These are phyloP conservation scores for Boletus sp. DNA, from an alignment of 768 basidiomycete genomes.

Conservation along the genomic window DNA sequence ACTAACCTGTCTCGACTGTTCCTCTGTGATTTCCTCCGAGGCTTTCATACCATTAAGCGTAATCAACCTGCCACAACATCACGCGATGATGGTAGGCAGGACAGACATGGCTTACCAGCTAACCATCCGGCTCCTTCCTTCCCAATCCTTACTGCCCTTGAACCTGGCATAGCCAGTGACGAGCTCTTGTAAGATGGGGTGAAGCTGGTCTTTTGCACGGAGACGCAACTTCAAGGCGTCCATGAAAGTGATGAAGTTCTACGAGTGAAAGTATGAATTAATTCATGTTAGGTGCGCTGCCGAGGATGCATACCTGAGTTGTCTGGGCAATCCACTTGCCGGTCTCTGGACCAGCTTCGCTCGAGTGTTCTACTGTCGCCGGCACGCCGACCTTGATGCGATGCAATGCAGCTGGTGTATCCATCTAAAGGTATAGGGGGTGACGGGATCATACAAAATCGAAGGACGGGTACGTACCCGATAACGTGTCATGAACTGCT, in stretches of 20 bases:
- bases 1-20: slow-evolving; percentile 85
- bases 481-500: slow-evolving; percentile 89
- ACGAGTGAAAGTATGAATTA: background rate
- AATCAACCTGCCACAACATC: slow-evolving; percentile 64
- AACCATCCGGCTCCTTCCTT: slow-evolving; percentile 86
- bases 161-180: slow-evolving; percentile 92
- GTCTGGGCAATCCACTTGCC: slow-evolving; percentile 98
- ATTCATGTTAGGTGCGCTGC: background rate
- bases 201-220: slow-evolving; percentile 95
- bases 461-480: slow-evolving; percentile 44
- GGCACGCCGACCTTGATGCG: slow-evolving; percentile 90
- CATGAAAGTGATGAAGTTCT: slow-evolving; percentile 99
- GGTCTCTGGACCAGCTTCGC: slow-evolving; percentile 87
- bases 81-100: background rate
- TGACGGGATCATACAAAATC: background rate
- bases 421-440: slow-evolving; percentile 57
- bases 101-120: slow-evolving; percentile 61
- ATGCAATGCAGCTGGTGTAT: slow-evolving; percentile 89
- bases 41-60: slow-evolving; percentile 97
- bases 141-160: slow-evolving; percentile 94
- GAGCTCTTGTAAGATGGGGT: slow-evolving; percentile 92
- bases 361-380: slow-evolving; percentile 93
- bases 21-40: slow-evolving; percentile 92
- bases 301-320: slow-evolving; percentile 63
- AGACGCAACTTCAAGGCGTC: slow-evolving; percentile 90